Base-by-base conservation (phyloP, 2,329 filamentous ascomycete species). In the Penicillium sp. region DNA sequence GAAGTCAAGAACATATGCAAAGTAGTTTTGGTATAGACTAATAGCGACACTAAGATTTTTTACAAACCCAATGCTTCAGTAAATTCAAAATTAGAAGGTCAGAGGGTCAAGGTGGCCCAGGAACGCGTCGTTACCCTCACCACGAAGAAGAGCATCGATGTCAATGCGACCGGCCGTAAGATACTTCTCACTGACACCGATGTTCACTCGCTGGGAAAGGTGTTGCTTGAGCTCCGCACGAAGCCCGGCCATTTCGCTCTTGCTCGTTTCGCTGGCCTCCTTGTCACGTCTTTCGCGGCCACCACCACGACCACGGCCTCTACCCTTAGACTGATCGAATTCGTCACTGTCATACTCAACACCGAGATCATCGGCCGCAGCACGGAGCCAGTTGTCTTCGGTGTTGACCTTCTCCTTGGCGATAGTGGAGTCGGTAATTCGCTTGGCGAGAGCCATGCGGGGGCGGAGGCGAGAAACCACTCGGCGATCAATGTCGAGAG, bases 311-410 rank as follows among this genome's bases (percentile, higher is more conserved):
- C 91, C 91, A 49, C 91, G 82, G 0, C 89, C 88, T 49, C 84
- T 83, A 68, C 83, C 82, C 53, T 80, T 82, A 7, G 86, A 85
- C 63, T 89, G 79, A 43, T 83, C 89, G 61, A 96, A 88, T 45
- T 96, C 91, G 36, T 96, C 92, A 59, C 86, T 89, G 70, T 97
- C 92, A 71, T 96, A 96, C 52, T 97, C 93, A 0, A 97, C 90
- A 0, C 94, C 94, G 0, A 99, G 81, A 63, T 97, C 93, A 57
- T 97, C 92, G 0, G 94, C 94, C 0, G 92, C 93, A 48, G 85
- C 85, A 43, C 86, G 86, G 66, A 97, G 80, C 86, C 93, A 94
- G 55, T 91, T 86, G 64, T 96, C 90, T 66, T 96, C 90, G 68
- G 89, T 89, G 55, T 85, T 86, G 10, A 88, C 86, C 76, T 93